These are phyloP conservation scores for Wickerhamiella qilinensis DNA, from an alignment of 805 yeast species.

Conservation along the genomic window DNA sequence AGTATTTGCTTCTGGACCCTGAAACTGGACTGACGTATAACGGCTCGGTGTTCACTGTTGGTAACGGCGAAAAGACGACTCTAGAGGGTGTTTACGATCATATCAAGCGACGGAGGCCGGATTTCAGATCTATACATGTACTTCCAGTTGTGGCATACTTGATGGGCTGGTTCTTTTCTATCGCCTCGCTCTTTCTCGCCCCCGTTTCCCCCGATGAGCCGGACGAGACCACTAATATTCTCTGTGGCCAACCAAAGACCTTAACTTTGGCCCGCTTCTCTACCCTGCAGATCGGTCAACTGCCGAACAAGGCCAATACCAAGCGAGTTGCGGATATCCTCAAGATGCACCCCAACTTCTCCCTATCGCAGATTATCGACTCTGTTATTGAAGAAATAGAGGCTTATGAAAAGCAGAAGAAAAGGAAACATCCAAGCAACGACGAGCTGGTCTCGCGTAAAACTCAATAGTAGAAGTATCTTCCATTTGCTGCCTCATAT, in stretches of 20 bases:
- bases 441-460: background rate
- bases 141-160: constrained; percentile 14
- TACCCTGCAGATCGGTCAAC: constrained; percentile 15
- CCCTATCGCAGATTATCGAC: constrained; percentile 14
- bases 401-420: background rate
- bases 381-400: constrained; percentile 11
- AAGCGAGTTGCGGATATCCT: constrained; percentile 11
- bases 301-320: constrained; percentile 12
- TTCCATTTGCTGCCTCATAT: too few relatives aligned
- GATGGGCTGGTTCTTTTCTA: constrained; percentile 7
- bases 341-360: constrained; percentile 10
- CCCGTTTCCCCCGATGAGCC: constrained; percentile 5
- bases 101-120: constrained; percentile 6
- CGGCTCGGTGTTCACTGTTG: constrained; percentile 11
- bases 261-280: constrained; percentile 16
- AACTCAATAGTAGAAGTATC: background rate
- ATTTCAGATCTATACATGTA: constrained; percentile 7
- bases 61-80: constrained; percentile 13
- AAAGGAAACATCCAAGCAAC: background rate
- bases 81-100: constrained; percentile 12
- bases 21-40: constrained; percentile 6
- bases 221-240: constrained; percentile 1
- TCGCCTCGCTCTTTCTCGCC: constrained; percentile 5
- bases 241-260: constrained; percentile 8
- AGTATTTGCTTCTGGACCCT: constrained; percentile 14